Base-by-base conservation (phyloP, 2,329 filamentous ascomycete genomes). In the Sclerotiophoma versabilis region DNA sequence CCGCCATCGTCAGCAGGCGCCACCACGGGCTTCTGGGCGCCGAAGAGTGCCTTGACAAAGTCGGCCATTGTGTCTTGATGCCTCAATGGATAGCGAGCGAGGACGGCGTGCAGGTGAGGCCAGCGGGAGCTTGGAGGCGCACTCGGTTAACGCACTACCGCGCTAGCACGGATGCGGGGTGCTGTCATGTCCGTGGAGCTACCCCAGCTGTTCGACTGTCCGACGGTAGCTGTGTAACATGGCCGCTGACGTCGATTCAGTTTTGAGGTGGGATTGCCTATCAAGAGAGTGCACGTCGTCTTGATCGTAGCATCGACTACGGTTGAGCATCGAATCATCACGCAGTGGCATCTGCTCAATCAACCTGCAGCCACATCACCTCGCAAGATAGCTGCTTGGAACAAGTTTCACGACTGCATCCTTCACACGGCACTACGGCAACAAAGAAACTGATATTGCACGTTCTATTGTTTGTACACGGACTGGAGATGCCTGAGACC, bases 31-130 rank as follows among this genome's bases (percentile, higher is more conserved):
- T 90, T 87, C 72, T 81, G 81, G 72, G 84, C 87, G 70, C 88
- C 88, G 66, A 92, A 84, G 69, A 91, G 76, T 71, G 84, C 85
- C 77, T 89, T 89, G 64, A 90, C 72, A 63, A 89, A 75, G 64
- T 79, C 78, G 54, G 78, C 79, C 79, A 81, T 81, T 43, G 55
- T 45, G 39, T 49, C 29, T 39, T 19, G 39, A 39, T 45, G 45
- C 51, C 51, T 54, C 51, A 54, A 54, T 54, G 51, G 51, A 54
- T 49, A 49, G 59, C 45, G 54, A 32, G 49, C 49, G 60, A 54
- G 57, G 62, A 59, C 33, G 44, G 26, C 37, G 49, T 42, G 50
- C 49, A 20, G 43, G 49, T 41, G 59, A 59, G 49, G 58, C 60
- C 44, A 60, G 54, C 60, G 57, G 34, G 54, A 58, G 51, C 49